Base-by-base conservation (phyloP, 129 eudicot species). In the Sambucus nigra region DNA sequence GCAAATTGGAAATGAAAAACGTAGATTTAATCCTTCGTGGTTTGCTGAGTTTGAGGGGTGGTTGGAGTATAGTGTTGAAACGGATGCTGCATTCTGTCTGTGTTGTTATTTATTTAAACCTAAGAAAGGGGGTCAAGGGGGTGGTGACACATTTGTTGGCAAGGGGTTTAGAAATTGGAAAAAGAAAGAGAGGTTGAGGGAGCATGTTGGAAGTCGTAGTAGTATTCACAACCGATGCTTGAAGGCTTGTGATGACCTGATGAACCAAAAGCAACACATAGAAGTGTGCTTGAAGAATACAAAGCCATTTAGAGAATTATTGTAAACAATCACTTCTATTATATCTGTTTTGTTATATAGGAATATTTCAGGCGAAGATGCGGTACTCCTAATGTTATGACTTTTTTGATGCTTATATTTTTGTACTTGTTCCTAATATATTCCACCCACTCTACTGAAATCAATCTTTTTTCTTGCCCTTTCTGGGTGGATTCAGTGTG, bases 201-300 rank as follows among this genome's bases (percentile, higher is more conserved):
- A n/a, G 6, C 53, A 0, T 48, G 53, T 48, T 3, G 53, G 26
- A 16, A 15, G 27, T 4, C 27, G 13, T 19, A 48, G 21, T 48
- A 48, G 53, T 20, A 14, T 18, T 4, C 53, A 48, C 21, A 48
- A 48, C 21, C 14, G 21, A 19, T 25, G 26, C 3, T 16, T 6
- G 25, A 5, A 3, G 4, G 5, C 53, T 48, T 48, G 9, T 48
- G 26, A 48, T 10, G 53, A 25, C 21, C 12, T 48, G 24, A 18
- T 48, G 53, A 48, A 48, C 21, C 4, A 48, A 19, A 48, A 48
- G 9, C 53, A 48, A 16, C 53, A 48, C 5, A 48, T 19, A n/a
- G n/a, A n/a, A n/a, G n/a, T n/a, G n/a, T n/a, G n/a, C n/a, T n/a
- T n/a, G n/a, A n/a, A n/a, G n/a, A n/a, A n/a, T n/a, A n/a, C n/a